These are phyloP conservation scores for Citrus hindsii DNA, from an alignment of 345 rosid genomes.

Conservation along the genomic window DNA sequence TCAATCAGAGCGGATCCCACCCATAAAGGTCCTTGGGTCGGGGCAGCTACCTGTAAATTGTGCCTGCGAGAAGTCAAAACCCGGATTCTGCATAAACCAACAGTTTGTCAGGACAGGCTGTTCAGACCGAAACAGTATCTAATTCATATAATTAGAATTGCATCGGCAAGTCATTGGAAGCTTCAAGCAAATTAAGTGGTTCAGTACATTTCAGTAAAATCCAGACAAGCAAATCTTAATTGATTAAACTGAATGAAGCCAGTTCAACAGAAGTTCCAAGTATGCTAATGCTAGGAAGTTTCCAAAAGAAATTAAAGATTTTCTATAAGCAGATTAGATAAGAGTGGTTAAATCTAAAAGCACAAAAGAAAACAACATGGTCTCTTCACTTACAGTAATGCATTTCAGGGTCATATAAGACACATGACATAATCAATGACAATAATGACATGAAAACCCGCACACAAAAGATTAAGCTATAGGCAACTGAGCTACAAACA, in stretches of 20 bases:
- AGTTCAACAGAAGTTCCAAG: background rate
- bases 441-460: too few relatives aligned
- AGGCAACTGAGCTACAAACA: background rate
- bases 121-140: background rate
- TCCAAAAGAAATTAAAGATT: background rate
- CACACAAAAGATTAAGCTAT: background rate
- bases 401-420: background rate
- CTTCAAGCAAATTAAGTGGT: background rate
- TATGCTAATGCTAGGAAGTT: background rate
- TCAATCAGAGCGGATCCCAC: conserved; percentile 73
- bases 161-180: background rate
- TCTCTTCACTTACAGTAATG: background rate
- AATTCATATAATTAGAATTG: background rate
- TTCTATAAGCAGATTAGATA: background rate
- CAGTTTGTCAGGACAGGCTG: background rate
- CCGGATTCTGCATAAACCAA: conserved; percentile 70
- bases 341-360: background rate
- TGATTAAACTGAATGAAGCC: background rate
- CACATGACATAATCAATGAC: background rate
- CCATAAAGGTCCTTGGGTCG: conserved; percentile 90
- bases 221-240: background rate
- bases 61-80: conserved; percentile 97
- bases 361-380: background rate
- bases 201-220: background rate
- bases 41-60: conserved; percentile 85